Evolutionary conservation across 805 yeast genomes (phyloP).

Genomic region (Kodamaea leandrae): DNA sequence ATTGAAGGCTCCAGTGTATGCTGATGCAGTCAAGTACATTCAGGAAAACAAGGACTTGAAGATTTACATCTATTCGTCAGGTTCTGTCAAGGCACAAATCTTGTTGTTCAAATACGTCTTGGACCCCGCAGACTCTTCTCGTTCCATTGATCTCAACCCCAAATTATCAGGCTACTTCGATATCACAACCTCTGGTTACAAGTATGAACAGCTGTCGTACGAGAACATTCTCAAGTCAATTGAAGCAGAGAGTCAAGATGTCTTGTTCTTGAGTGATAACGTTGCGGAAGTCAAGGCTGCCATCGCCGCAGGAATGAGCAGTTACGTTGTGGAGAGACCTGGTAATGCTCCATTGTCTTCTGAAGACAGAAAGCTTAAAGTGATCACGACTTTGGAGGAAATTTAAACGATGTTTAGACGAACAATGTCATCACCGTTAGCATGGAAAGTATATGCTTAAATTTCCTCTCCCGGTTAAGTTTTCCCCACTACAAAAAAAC

Average conservation of each 20-base stretch:
- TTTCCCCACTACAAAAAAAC: too few species aligned
- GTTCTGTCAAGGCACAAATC: conserved; percentile 84
- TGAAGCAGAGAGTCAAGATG: conserved; percentile 26
- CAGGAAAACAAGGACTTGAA: conserved; percentile 14
- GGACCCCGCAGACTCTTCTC: conserved; percentile 21
- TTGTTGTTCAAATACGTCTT: conserved; percentile 67
- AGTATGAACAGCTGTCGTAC: conserved; percentile 59
- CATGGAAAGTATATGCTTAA: too few species aligned
- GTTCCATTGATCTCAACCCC: conserved; percentile 49
- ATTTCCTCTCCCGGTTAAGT: too few species aligned
- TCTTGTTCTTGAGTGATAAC: conserved; percentile 78
- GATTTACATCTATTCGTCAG: conserved; percentile 82
- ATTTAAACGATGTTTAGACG: too few species aligned
- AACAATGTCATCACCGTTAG: too few species aligned
- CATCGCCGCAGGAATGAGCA: conserved; percentile 54
- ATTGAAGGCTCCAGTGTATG: conserved; percentile 71
- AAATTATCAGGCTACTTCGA: conserved; percentile 72
- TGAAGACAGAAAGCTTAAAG: conserved; percentile 23
- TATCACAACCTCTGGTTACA: conserved; percentile 78
- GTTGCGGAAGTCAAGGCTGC: conserved; percentile 79
- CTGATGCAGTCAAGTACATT: conserved; percentile 66
- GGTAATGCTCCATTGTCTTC: conserved; percentile 61
- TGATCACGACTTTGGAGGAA: conserved; percentile 5
- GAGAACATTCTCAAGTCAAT: conserved; percentile 48
- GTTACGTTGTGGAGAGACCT: conserved; percentile 63